Evolutionary conservation across 164 flowering plant species (phyloP).

Genomic region (Magnolia changhungtana): DNA sequence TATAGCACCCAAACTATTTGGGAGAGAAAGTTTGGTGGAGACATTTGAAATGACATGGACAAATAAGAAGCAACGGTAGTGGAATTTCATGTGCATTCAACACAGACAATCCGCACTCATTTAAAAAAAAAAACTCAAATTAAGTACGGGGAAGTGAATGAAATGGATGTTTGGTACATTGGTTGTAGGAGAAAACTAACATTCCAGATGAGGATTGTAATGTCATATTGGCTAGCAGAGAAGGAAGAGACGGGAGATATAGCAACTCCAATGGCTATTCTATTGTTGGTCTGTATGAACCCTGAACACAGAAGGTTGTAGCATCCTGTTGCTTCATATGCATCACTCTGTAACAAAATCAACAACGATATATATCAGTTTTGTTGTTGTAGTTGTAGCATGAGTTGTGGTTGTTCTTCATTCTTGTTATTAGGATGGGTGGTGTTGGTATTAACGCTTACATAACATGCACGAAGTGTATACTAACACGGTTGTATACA

Average conservation of each 20-base stretch:
- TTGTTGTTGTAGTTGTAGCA: too few species aligned
- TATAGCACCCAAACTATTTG: too few species aligned
- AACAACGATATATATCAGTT: neutral
- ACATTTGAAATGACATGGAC: too few species aligned
- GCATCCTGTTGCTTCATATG: conserved; percentile 92
- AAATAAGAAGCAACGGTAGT: too few species aligned
- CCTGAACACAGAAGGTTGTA: conserved; percentile 96
- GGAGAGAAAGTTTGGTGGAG: too few species aligned
- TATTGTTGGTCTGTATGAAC: conserved; percentile 77
- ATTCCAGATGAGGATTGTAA: conserved; percentile 91
- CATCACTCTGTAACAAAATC: conserved; percentile 61
- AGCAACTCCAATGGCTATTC: conserved; percentile 92
- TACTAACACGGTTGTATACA: neutral
- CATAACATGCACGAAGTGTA: neutral
- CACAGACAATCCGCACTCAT: too few species aligned
- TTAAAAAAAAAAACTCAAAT: too few species aligned
- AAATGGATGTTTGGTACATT: too few species aligned
- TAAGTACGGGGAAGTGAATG: too few species aligned
- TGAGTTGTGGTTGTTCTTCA: too few species aligned
- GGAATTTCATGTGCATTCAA: too few species aligned
- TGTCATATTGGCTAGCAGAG: conserved; percentile 82
- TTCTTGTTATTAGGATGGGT: neutral
- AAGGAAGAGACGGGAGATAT: conserved; percentile 83
- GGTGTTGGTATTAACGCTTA: neutral
- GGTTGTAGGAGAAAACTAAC: conserved; percentile 19